Evolutionary conservation across 169 alveolate species (phyloP).

Genomic region (Cyclospora cayetanensis): DNA sequence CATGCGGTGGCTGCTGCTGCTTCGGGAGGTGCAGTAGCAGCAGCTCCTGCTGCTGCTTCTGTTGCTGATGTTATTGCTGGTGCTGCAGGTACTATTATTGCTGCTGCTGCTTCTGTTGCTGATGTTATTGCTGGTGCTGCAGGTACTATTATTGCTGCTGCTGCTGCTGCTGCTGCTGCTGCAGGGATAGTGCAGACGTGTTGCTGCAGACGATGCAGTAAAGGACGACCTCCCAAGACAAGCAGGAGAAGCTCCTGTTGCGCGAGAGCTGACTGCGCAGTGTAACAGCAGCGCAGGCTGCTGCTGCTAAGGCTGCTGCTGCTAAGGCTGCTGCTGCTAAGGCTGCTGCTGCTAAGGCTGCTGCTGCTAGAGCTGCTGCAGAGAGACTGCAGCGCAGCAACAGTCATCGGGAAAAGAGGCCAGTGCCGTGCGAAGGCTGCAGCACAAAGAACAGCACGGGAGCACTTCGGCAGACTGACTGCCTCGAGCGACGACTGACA

Average conservation of each 20-base stretch:
- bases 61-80: conserved; percentile 30
- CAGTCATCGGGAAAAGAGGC: not conserved
- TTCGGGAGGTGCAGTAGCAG: too few relatives aligned
- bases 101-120: not conserved
- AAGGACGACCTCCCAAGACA: not conserved
- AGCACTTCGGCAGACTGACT: too few relatives aligned
- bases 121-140: not conserved
- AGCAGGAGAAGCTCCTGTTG: conserved; percentile 37
- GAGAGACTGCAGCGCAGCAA: conserved; percentile 50
- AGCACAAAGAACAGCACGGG: conserved; percentile 2
- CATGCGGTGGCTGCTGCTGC: conserved; percentile 4
- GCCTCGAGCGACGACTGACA: too few relatives aligned
- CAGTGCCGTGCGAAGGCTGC: not conserved
- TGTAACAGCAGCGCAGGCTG: not conserved
- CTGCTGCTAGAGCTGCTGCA: conserved; percentile 40
- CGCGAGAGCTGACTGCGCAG: conserved; percentile 15
- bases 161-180: conserved; percentile 30
- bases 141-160: conserved; percentile 1
- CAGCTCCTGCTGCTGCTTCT: not conserved
- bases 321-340: conserved; percentile 36
- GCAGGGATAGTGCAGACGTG: conserved; percentile 33
- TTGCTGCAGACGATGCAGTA: conserved; percentile 28
- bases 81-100: not conserved
- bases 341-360: conserved; percentile 39
- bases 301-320: conserved; percentile 52